Percentiles rank a stretch among this genome's conserved stretches.
Conservation (phyloP, 73 alveolate genomes). For the Paramecium tetraurelia region DNA sequence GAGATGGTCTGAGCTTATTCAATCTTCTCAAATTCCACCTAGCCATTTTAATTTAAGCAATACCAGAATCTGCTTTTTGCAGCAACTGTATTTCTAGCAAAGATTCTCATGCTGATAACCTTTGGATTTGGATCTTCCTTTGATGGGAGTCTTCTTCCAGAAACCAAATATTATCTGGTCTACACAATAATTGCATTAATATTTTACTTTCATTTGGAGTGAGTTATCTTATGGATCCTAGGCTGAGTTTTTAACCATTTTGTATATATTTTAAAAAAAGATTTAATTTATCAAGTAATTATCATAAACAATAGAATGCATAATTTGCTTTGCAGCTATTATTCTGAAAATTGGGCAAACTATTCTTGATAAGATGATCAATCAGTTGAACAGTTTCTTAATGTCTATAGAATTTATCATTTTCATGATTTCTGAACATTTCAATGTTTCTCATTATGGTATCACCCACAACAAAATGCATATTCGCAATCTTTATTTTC, state of each 20-base stretch:
- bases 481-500: neutral
- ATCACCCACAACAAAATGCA: conserved; percentile 43
- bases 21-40: conserved; percentile 79
- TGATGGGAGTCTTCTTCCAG: conserved; percentile 85
- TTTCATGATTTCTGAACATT: conserved; percentile 38
- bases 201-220: conserved; percentile 29
- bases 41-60: neutral
- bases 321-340: neutral
- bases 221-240: conserved; percentile 30
- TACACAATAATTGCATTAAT: neutral
- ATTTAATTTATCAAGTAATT: conserved; percentile 34
- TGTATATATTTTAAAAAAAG: conserved; percentile 33
- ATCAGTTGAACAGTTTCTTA: conserved; percentile 5
- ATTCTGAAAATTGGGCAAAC: neutral
- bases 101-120: conserved; percentile 87
- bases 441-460: conserved; percentile 36
- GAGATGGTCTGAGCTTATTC: conserved; percentile 80
- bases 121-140: conserved; percentile 82
- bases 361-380: neutral
- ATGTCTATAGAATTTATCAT: neutral
- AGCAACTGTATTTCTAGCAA: conserved; percentile 82
- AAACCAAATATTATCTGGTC: conserved; percentile 81
- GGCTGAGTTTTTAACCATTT: conserved; percentile 47
- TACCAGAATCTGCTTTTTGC: conserved; percentile 95
- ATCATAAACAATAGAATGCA: conserved; percentile 19